These are phyloP conservation scores for Globisporangium middletonii DNA, from an alignment of 352 stramenopile species.

Conservation along the genomic window DNA sequence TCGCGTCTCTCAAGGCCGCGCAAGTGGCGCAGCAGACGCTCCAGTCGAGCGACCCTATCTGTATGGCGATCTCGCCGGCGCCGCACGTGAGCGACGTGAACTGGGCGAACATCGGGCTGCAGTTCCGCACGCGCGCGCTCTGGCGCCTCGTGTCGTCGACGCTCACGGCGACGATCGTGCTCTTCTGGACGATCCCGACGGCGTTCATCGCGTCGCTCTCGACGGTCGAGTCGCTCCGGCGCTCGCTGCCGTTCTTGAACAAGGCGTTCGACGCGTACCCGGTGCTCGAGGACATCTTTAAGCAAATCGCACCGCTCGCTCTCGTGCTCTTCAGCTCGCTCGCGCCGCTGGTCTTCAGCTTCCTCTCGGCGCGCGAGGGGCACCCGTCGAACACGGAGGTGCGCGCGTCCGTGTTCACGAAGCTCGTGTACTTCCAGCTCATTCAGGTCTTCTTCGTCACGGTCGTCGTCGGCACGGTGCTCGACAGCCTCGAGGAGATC, in stretches of 20 bases:
- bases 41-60: conserved; percentile 46
- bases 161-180: conserved; percentile 55
- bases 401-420: conserved; percentile 58
- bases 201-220: conserved; percentile 70
- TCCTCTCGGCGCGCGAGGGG: conserved; percentile 59
- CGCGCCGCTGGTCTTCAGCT: conserved; percentile 54
- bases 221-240: conserved; percentile 61
- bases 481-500: conserved; percentile 70
- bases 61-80: conserved; percentile 44
- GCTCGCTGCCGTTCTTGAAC: conserved; percentile 57
- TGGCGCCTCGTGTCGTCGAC: conserved; percentile 41
- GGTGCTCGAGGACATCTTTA: conserved; percentile 49
- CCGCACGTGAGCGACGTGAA: conserved; percentile 64
- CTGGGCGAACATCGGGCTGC: conserved; percentile 68
- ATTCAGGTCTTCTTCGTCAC: conserved; percentile 83
- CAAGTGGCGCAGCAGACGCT: conserved; percentile 68
- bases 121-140: conserved; percentile 40
- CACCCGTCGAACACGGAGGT: conserved; percentile 66
- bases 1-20: conserved; percentile 64
- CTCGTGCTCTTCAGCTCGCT: conserved; percentile 56
- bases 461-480: conserved; percentile 65
- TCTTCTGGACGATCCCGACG: conserved; percentile 84
- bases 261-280: conserved; percentile 57
- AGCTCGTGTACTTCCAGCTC: conserved; percentile 77
- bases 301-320: conserved; percentile 65